Evolutionary conservation across 257 asterid species (phyloP).

Genomic region (Ehretia macrophylla): DNA sequence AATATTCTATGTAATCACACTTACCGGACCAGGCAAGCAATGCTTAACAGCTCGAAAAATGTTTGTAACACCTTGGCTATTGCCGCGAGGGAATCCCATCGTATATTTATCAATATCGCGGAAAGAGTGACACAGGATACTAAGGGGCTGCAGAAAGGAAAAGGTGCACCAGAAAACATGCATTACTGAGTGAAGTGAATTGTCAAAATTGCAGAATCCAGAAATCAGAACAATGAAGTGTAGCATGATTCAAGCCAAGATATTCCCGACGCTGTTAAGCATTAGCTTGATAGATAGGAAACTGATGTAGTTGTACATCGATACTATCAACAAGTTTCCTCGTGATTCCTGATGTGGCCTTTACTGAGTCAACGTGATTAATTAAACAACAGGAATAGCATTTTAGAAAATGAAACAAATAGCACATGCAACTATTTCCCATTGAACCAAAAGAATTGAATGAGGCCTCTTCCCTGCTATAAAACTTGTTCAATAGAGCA

Average conservation of each 20-base stretch:
- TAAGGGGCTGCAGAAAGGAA: constrained; percentile 67
- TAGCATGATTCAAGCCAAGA: background rate
- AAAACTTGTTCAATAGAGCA: too few species aligned
- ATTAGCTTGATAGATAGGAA: too few species aligned
- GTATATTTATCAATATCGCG: constrained; percentile 86
- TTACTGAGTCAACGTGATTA: background rate
- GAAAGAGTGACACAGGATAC: constrained; percentile 78
- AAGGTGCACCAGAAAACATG: constrained; percentile 9
- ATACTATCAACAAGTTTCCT: too few species aligned
- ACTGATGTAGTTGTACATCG: too few species aligned
- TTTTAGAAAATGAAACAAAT: too few species aligned
- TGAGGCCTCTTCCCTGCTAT: too few species aligned
- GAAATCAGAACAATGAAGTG: background rate
- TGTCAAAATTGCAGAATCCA: constrained; percentile 3
- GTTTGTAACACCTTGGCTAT: constrained; percentile 55
- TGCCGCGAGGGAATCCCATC: constrained; percentile 86
- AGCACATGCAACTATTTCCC: too few species aligned
- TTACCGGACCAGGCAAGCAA: constrained; percentile 92
- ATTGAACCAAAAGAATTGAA: background rate
- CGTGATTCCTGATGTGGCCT: too few species aligned
- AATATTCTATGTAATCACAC: constrained; percentile 16
- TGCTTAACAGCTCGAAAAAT: constrained; percentile 77
- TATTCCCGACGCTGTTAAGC: too few species aligned
- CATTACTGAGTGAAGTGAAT: constrained; percentile 1
- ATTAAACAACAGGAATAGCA: background rate